phyloP scores from a whole-genome alignment of 1,284 basidiomycete species.

The Pseudozyma tsukubaensis region DNA sequence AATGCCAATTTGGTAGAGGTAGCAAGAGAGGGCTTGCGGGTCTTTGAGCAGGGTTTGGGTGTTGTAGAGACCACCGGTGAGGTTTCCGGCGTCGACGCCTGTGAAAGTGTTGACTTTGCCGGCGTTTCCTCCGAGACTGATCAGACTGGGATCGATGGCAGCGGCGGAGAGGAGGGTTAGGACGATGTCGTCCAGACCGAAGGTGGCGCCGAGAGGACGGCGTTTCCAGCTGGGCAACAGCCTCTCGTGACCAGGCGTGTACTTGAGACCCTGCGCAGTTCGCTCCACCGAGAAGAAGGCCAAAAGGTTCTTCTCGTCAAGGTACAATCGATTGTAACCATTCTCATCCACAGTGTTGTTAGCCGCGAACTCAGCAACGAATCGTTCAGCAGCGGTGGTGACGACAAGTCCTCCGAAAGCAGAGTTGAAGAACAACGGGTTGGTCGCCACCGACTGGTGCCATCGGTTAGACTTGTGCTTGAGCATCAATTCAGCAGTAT shows the following conservation, averaged over 20 bases:
- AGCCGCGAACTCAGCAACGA: slow-evolving; percentile 55
- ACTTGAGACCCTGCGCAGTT: slow-evolving; percentile 33
- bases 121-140: slow-evolving; percentile 53
- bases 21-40: slow-evolving; percentile 46
- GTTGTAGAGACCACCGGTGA: slow-evolving; percentile 50
- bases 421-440: slow-evolving; percentile 56
- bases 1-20: slow-evolving; percentile 51
- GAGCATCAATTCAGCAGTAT: slow-evolving; percentile 48
- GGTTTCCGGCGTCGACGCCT: slow-evolving; percentile 49
- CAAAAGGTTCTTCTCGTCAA: slow-evolving; percentile 56
- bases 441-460: slow-evolving; percentile 46
- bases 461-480: slow-evolving; percentile 51
- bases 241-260: slow-evolving; percentile 57
- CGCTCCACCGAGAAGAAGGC: slow-evolving; percentile 53
- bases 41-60: slow-evolving; percentile 26
- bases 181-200: slow-evolving; percentile 55
- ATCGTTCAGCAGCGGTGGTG: slow-evolving; percentile 54
- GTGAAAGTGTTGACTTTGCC: slow-evolving; percentile 57
- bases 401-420: slow-evolving; percentile 55
- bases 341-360: slow-evolving; percentile 55
- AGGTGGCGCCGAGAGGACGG: slow-evolving; percentile 48
- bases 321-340: slow-evolving; percentile 57
- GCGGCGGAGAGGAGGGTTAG: slow-evolving; percentile 47
- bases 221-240: slow-evolving; percentile 44
- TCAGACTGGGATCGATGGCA: slow-evolving; percentile 38